These are phyloP conservation scores for Venturia aucupariae DNA, from an alignment of 2,329 filamentous ascomycete species.

Conservation along the genomic window DNA sequence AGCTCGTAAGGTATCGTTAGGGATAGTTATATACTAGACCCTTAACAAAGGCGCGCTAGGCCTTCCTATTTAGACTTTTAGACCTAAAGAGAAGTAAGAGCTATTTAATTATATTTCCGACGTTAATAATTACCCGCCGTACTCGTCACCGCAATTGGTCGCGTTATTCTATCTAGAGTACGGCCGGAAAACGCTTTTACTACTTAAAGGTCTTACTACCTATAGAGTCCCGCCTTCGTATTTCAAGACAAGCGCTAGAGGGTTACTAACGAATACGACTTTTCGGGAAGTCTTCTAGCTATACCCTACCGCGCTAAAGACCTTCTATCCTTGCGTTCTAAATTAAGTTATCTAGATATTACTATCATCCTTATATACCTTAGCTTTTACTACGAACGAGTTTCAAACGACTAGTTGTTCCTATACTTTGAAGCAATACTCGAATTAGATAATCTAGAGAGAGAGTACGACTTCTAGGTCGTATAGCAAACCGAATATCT, in stretches of 20 bases:
- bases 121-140: background rate
- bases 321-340: conserved; percentile 50
- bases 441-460: no score
- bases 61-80: conserved; percentile 12
- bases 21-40: conserved; percentile 19
- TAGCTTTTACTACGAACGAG: no score
- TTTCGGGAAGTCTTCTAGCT: conserved; percentile 27
- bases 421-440: no score
- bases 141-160: conserved; percentile 4
- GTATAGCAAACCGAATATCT: no score
- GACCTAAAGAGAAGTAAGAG: conserved; percentile 7
- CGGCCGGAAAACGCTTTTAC: conserved; percentile 34
- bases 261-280: conserved; percentile 46
- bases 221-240: conserved; percentile 47
- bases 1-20: conserved; percentile 18
- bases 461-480: no score
- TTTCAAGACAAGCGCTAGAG: conserved; percentile 56
- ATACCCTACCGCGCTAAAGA: conserved; percentile 62
- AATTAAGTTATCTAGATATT: conserved; percentile 58
- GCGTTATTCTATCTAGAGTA: background rate
- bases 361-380: no score
- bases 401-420: no score
- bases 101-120: conserved; percentile 15
- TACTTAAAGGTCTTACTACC: conserved; percentile 54
- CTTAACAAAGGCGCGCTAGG: conserved; percentile 16